Percentiles rank a stretch among this genome's conserved stretches.
Conservation (phyloP, 139 green algal species). For the Microglena sp. region DNA sequence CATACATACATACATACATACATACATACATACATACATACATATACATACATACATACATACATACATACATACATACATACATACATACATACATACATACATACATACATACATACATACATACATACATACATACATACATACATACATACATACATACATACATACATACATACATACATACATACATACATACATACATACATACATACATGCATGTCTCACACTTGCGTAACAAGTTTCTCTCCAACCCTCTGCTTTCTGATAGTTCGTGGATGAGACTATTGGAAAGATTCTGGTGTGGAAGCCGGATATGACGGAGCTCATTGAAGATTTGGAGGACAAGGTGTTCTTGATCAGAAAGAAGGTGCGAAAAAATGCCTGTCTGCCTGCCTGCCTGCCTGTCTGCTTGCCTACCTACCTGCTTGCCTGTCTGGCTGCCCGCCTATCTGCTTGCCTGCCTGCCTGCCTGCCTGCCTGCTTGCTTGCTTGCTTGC, state of each 20-base stretch:
- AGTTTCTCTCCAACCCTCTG: too few relatives aligned
- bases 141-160: background rate
- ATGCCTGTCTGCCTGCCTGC: too few relatives aligned
- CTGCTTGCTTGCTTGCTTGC: too few relatives aligned
- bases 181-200: background rate
- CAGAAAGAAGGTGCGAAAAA: constrained; percentile 12
- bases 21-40: too few relatives aligned
- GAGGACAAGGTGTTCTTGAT: constrained; percentile 41
- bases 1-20: background rate
- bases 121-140: background rate
- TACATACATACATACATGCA: background rate
- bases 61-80: too few relatives aligned
- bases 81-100: too few relatives aligned
- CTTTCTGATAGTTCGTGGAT: constrained; percentile 43
- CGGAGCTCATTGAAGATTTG: constrained; percentile 30
- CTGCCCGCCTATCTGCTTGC: too few relatives aligned
- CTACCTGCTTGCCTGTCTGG: too few relatives aligned
- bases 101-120: too few relatives aligned
- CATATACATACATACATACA: too few relatives aligned
- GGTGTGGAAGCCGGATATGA: constrained; percentile 18
- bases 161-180: background rate
- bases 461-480: too few relatives aligned
- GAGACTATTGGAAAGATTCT: constrained; percentile 27
- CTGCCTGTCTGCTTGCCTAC: too few relatives aligned
- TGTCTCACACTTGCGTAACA: background rate